phyloP scores from a whole-genome alignment of 2,329 filamentous ascomycete species.

The Penicillium italicum region DNA sequence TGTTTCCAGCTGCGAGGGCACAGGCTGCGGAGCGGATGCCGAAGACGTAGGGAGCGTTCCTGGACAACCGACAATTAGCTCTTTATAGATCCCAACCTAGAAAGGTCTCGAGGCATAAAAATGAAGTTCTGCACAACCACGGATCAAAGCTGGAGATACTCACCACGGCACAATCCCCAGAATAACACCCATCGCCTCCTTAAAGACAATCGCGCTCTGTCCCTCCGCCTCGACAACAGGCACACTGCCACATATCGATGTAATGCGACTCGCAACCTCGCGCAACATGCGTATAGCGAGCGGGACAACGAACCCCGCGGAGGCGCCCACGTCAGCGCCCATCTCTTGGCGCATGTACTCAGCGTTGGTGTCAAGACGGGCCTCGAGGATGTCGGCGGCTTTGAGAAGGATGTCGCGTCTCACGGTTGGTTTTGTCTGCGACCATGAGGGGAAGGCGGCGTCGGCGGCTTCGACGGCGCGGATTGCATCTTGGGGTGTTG shows the following conservation, averaged over 20 bases:
- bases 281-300: constrained; percentile 41
- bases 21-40: constrained; percentile 52
- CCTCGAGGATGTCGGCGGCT: constrained; percentile 57
- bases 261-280: constrained; percentile 50
- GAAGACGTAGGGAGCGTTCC: constrained; percentile 54
- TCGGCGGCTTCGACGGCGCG: constrained; percentile 57
- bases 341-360: constrained; percentile 58
- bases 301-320: constrained; percentile 31
- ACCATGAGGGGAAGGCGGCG: constrained; percentile 65
- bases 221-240: constrained; percentile 50
- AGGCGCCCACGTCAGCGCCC: constrained; percentile 42
- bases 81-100: too few species aligned
- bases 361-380: constrained; percentile 50
- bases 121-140: not conserved
- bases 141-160: constrained; percentile 6
- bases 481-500: constrained; percentile 40
- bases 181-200: constrained; percentile 74
- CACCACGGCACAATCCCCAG: constrained; percentile 77
- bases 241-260: constrained; percentile 47
- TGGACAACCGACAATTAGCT: constrained; percentile 18
- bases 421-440: constrained; percentile 54
- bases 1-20: constrained; percentile 69
- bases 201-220: constrained; percentile 61
- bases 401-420: constrained; percentile 68
- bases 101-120: too few species aligned